Conservation (phyloP, 495 filamentous ascomycete species). For the Annulohypoxylon moriforme region DNA sequence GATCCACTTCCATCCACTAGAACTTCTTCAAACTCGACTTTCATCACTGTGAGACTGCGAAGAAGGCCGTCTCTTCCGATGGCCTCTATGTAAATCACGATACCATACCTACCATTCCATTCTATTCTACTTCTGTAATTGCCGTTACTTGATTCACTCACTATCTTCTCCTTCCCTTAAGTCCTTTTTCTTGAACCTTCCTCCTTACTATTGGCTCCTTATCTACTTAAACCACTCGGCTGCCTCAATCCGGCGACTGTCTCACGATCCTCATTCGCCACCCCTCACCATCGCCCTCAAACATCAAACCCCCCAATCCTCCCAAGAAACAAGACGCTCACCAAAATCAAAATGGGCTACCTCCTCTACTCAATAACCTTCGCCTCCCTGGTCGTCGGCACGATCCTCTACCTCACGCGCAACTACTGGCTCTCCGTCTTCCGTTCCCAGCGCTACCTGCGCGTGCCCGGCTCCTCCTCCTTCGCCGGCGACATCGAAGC, state of each 20-base stretch:
- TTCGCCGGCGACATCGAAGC: conserved; percentile 87
- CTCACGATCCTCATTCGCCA: conserved; percentile 3
- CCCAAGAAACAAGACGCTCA: neutral
- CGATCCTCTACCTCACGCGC: conserved; percentile 83
- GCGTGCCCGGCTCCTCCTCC: conserved; percentile 77
- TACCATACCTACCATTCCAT: conserved; percentile 10
- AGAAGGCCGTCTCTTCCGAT: conserved; percentile 40
- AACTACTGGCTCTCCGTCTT: conserved; percentile 76
- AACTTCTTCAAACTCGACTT: conserved; percentile 15
- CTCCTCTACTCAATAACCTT: conserved; percentile 80
- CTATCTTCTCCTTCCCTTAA: conserved; percentile 9
- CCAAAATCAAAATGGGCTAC: conserved; percentile 68
- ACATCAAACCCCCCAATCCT: neutral
- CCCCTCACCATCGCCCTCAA: neutral
- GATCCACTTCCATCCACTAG: conserved; percentile 24
- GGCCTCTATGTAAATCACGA: conserved; percentile 22
- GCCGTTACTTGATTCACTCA: conserved; percentile 21
- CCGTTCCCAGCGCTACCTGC: conserved; percentile 74
- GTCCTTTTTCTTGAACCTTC: conserved; percentile 1
- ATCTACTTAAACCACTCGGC: conserved; percentile 5
- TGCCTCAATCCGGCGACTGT: conserved; percentile 22
- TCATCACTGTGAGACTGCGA: neutral
- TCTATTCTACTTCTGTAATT: conserved; percentile 7
- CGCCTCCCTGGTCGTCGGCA: conserved; percentile 66
- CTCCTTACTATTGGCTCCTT: neutral